Percentiles rank a stretch among this genome's conserved stretches.
Evolutionary conservation across 1,139 yeast genomes (phyloP).

Genomic region (Candida dubliniensis): DNA sequence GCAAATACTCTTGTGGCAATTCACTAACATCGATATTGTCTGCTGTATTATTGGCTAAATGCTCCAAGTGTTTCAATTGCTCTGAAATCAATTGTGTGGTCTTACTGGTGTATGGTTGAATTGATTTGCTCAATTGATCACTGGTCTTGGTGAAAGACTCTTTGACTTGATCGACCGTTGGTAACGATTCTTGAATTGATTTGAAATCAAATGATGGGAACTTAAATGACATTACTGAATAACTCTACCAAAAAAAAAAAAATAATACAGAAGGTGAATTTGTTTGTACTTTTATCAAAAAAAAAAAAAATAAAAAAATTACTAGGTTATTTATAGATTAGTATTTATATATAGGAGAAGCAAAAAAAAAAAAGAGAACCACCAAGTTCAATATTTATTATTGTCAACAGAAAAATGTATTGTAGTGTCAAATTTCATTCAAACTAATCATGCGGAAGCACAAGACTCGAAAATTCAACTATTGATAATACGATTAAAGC

Average conservation of each 20-base stretch:
- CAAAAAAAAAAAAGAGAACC: no score
- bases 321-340: no score
- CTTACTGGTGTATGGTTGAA: constrained; percentile 46
- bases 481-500: no score
- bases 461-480: no score
- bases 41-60: constrained; percentile 29
- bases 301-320: no score
- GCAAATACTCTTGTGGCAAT: constrained; percentile 69
- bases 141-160: constrained; percentile 41
- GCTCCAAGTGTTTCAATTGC: constrained; percentile 47
- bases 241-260: background rate
- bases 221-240: constrained; percentile 46
- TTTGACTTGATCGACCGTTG: constrained; percentile 39
- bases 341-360: no score
- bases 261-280: background rate
- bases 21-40: constrained; percentile 52
- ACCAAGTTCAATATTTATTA: no score
- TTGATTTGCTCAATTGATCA: constrained; percentile 41
- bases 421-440: no score
- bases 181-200: constrained; percentile 46
- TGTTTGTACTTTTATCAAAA: background rate
- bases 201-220: constrained; percentile 50
- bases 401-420: no score
- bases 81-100: constrained; percentile 38
- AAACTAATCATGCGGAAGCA: no score